Conservation (phyloP, 352 stramenopile species). For the Pythium scleroteichum region DNA sequence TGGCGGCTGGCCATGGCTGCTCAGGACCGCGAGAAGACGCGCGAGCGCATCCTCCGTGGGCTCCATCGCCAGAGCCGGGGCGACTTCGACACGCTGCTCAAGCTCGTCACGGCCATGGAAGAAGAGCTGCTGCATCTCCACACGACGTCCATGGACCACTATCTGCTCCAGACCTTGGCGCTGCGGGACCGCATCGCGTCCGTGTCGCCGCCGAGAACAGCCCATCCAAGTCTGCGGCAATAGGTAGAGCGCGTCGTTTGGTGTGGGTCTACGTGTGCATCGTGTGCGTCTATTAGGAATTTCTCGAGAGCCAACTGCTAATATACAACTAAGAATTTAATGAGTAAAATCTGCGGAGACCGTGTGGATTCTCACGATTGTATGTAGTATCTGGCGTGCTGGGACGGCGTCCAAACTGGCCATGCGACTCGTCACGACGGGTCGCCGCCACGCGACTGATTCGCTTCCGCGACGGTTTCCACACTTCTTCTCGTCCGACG, state of each 20-base stretch:
- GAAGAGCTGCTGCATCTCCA: constrained; percentile 81
- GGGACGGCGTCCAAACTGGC: too few species aligned
- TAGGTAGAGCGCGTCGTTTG: not conserved
- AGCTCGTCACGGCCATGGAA: constrained; percentile 67
- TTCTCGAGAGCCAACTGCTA: too few species aligned
- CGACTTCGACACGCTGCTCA: constrained; percentile 67
- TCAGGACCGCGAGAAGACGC: constrained; percentile 58
- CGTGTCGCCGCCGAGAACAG: constrained; percentile 42
- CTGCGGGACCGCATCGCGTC: constrained; percentile 54
- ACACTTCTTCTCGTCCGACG: too few species aligned
- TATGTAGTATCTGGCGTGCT: too few species aligned
- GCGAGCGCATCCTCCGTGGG: constrained; percentile 64
- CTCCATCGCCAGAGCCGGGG: constrained; percentile 52
- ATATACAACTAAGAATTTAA: too few species aligned
- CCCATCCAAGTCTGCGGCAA: not conserved
- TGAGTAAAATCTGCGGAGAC: too few species aligned
- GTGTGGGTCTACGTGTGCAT: too few species aligned
- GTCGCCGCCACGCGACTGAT: too few species aligned
- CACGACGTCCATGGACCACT: constrained; percentile 65
- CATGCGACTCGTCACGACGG: too few species aligned
- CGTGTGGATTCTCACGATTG: too few species aligned
- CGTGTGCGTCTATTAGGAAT: too few species aligned
- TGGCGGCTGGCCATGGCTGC: constrained; percentile 65
- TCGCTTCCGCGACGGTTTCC: too few species aligned
- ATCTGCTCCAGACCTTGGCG: constrained; percentile 56